phyloP scores from a whole-genome alignment of 2,329 filamentous ascomycete genomes.

The Graphilbum fragrans region DNA sequence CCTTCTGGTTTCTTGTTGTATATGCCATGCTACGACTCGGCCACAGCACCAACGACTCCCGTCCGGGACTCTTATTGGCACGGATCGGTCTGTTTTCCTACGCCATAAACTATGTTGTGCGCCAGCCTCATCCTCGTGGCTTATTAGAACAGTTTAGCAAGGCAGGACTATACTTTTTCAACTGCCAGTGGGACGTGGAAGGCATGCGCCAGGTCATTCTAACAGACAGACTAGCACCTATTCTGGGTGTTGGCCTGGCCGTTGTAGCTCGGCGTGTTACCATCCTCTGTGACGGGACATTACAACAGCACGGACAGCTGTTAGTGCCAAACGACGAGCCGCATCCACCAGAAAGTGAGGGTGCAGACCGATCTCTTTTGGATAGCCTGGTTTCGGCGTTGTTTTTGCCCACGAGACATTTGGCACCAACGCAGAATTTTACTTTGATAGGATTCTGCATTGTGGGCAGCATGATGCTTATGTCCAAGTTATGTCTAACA shows the following conservation, averaged over 20 bases:
- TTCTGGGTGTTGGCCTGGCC: conserved; percentile 6
- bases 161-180: neutral
- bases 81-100: neutral
- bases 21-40: conserved; percentile 36
- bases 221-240: conserved; percentile 6
- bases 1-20: conserved; percentile 50
- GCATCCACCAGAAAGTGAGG: no score
- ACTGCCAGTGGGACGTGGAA: conserved; percentile 1
- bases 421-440: neutral
- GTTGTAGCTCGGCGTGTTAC: conserved; percentile 3
- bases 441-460: neutral
- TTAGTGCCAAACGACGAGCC: no score
- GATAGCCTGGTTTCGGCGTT: conserved; percentile 13
- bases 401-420: conserved; percentile 20
- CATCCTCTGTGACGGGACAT: no score
- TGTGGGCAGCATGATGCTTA: neutral
- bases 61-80: conserved; percentile 6
- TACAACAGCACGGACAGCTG: no score
- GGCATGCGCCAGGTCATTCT: conserved; percentile 3
- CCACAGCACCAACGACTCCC: conserved; percentile 27
- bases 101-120: conserved; percentile 3
- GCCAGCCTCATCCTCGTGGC: neutral
- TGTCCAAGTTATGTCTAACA: neutral
- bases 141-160: conserved; percentile 1
- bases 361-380: neutral